A percentile compares a stretch with the other conserved stretches of the same genome.
phyloP scores from a whole-genome alignment of 2,329 filamentous ascomycete species.

The Chaetomium strumarium region DNA sequence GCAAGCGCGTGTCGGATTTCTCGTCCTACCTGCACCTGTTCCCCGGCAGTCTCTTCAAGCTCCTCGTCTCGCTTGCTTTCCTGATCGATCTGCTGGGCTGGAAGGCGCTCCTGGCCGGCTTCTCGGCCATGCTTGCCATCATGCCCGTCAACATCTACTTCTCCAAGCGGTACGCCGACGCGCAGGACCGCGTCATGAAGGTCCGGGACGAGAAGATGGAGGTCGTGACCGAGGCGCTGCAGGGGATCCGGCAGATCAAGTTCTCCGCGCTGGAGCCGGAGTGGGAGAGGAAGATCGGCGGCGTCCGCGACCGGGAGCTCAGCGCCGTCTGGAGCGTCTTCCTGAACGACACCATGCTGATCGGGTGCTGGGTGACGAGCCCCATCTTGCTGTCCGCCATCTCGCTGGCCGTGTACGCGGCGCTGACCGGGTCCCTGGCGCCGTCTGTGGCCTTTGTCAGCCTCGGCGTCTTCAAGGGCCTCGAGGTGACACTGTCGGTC shows the following conservation, averaged over 20 bases:
- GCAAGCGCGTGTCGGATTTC: constrained; percentile 63
- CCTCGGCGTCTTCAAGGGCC: constrained; percentile 65
- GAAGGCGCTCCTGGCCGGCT: constrained; percentile 59
- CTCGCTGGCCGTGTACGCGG: constrained; percentile 62
- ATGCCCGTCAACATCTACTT: constrained; percentile 64
- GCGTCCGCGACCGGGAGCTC: constrained; percentile 62
- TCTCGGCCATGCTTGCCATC: constrained; percentile 57
- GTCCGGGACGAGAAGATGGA: constrained; percentile 68
- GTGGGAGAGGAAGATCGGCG: constrained; percentile 66
- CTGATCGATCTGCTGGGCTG: constrained; percentile 66
- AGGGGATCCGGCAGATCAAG: constrained; percentile 80
- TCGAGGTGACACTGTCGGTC: constrained; percentile 65
- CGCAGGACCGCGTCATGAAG: constrained; percentile 68
- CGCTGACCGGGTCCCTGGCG: constrained; percentile 54
- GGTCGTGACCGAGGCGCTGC: constrained; percentile 68
- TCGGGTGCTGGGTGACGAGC: constrained; percentile 65
- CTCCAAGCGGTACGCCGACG: constrained; percentile 56
- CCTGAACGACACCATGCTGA: constrained; percentile 54
- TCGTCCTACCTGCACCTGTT: constrained; percentile 61
- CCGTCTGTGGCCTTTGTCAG: constrained; percentile 76
- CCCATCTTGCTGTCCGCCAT: constrained; percentile 68
- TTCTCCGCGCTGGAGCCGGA: constrained; percentile 70
- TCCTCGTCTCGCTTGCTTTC: constrained; percentile 61
- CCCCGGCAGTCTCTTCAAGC: constrained; percentile 54
- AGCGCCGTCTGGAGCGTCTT: constrained; percentile 61